These are phyloP conservation scores for Lodderomyces metapsilosis DNA, from an alignment of 1,139 yeast species.

Conservation along the genomic window DNA sequence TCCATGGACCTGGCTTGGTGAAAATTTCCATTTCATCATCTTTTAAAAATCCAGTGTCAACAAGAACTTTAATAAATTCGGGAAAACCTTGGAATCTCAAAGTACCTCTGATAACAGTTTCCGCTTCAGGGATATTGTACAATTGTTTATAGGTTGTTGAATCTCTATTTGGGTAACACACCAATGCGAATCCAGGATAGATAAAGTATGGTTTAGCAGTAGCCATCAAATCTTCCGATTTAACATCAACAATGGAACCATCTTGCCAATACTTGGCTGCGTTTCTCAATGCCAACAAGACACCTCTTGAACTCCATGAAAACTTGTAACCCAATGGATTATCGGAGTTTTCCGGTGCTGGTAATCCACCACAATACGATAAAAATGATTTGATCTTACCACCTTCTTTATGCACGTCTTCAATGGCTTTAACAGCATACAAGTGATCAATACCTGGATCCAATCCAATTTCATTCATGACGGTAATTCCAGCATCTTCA, in stretches of 20 bases:
- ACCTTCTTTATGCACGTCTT: conserved; percentile 87
- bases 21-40: conserved; percentile 69
- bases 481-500: conserved; percentile 82
- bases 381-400: conserved; percentile 93
- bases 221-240: conserved; percentile 91
- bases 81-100: conserved; percentile 98
- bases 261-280: conserved; percentile 86
- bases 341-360: conserved; percentile 96
- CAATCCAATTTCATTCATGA: conserved; percentile 91
- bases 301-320: conserved; percentile 99
- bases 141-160: conserved; percentile 91
- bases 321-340: conserved; percentile 98
- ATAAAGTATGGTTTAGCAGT: conserved; percentile 93
- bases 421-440: conserved; percentile 96
- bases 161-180: conserved; percentile 97
- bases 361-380: conserved; percentile 98
- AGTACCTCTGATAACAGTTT: conserved; percentile 95
- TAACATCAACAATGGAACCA: conserved; percentile 76
- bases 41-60: conserved; percentile 87
- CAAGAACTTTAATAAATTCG: conserved; percentile 91
- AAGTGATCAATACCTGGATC: conserved; percentile 99
- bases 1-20: conserved; percentile 68
- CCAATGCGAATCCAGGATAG: conserved; percentile 93
- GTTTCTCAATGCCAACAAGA: conserved; percentile 90
- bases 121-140: conserved; percentile 94